These are phyloP conservation scores for Acacia acuminata DNA, from an alignment of 306 rosid species.

Conservation along the genomic window DNA sequence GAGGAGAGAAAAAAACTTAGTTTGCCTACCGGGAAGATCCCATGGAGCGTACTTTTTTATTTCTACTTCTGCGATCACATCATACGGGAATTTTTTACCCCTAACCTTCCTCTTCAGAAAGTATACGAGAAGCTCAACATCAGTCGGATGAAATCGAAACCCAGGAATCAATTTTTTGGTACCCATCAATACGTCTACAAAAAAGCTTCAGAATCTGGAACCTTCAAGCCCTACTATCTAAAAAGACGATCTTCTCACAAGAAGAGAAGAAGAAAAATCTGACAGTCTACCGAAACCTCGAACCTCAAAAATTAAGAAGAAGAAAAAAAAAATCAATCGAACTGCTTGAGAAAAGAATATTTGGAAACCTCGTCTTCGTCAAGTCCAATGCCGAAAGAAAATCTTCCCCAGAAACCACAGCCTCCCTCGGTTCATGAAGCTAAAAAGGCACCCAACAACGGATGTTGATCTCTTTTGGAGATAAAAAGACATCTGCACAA, in stretches of 20 bases:
- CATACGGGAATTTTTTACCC: conserved; percentile 35
- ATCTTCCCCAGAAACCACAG: conserved; percentile 46
- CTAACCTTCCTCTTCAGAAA: conserved; percentile 69
- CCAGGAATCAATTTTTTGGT: conserved; percentile 57
- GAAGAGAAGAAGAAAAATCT: conserved; percentile 12
- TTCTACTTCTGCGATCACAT: conserved; percentile 63
- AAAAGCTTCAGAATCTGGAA: conserved; percentile 29
- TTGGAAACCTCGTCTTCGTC: conserved; percentile 18
- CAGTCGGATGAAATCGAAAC: conserved; percentile 86
- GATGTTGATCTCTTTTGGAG: conserved; percentile 38
- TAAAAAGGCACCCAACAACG: conserved; percentile 29
- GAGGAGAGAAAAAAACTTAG: neutral
- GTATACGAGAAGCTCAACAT: conserved; percentile 65
- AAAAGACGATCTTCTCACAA: neutral
- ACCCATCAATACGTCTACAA: conserved; percentile 34
- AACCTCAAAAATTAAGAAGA: neutral
- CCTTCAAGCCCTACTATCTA: conserved; percentile 15
- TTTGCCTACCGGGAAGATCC: conserved; percentile 82
- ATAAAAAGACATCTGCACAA: conserved; percentile 56
- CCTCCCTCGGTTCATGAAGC: conserved; percentile 52
- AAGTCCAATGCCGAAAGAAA: conserved; percentile 61
- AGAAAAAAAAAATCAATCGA: neutral
- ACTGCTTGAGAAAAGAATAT: neutral
- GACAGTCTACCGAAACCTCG: neutral
- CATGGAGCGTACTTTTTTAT: conserved; percentile 72